Evolutionary conservation across 2,329 filamentous ascomycete genomes (phyloP).

Genomic region (Colletotrichum horii): DNA sequence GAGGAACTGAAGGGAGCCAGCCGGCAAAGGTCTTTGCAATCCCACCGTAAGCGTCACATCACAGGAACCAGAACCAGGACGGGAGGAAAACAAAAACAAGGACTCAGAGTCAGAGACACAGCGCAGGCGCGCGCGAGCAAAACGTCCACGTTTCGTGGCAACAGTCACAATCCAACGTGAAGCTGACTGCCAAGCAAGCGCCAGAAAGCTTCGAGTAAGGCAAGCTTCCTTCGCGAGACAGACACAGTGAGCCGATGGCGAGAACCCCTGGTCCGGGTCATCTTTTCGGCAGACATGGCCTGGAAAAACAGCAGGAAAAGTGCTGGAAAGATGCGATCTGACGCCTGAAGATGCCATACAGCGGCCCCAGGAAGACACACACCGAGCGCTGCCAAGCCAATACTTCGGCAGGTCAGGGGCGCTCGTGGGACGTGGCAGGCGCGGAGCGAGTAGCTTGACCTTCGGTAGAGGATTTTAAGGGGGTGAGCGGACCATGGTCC

Average conservation of each 20-base stretch:
- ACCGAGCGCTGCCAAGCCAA: conserved; percentile 13
- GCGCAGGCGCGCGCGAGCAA: not conserved
- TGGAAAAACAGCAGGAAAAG: not conserved
- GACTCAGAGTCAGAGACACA: not conserved
- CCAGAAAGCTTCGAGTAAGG: not conserved
- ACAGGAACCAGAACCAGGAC: not conserved
- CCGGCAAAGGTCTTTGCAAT: not conserved
- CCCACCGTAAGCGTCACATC: conserved; percentile 6
- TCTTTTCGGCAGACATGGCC: not conserved
- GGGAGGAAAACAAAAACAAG: not conserved
- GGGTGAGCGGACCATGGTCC: not conserved
- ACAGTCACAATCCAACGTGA: not conserved
- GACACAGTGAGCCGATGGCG: not conserved
- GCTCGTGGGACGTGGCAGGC: conserved; percentile 14
- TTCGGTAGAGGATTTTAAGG: not conserved
- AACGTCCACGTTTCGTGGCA: not conserved
- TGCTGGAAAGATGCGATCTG: not conserved
- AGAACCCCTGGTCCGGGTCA: not conserved
- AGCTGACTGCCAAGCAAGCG: not conserved
- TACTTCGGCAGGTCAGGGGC: conserved; percentile 16
- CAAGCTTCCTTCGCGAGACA: not conserved
- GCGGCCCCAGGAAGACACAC: not conserved
- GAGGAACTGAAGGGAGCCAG: not conserved
- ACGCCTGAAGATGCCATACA: not conserved
- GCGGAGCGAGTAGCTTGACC: not conserved